Base-by-base conservation (phyloP, 2,329 filamentous ascomycete genomes). In the Aspergillus aculeatus region DNA sequence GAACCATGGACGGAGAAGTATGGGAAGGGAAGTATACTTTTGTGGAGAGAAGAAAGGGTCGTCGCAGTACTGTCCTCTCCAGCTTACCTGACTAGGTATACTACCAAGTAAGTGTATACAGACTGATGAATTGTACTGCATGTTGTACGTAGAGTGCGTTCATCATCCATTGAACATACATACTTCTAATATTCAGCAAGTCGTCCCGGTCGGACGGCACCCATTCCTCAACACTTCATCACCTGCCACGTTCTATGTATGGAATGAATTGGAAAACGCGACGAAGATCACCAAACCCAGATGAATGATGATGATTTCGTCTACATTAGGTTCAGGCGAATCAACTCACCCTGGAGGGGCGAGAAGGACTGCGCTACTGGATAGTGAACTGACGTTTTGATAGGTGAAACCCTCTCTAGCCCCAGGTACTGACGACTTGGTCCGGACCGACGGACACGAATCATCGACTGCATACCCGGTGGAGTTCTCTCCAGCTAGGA, bases 401-500 rank as follows among this genome's bases (percentile, higher is more conserved):
- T 63, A 63, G 58, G 60, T 54, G 58, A 35, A 63, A 57, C 58
- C 35, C 54, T 55, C 60, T 44, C 56, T 64, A 66, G 64, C 59
- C 60, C 64, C 64, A 66, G 64, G 64, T 62, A 66, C 64, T 66
- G 57, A 64, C 61, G 58, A 64, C 62, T 64, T 64, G 64, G 60
- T 65, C 63, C 63, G 63, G 63, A 62, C 58, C 59, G 57, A 54
- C 60, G 58, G 60, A 65, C 60, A 65, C 63, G 64, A 65, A 66
- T 66, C 64, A 66, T 65, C 62, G 64, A 64, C 60, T 44, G 54
- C 49, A 50, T 54, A 52, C 50, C 47, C 26, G 55, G 64, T 66
- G 64, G 64, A 61, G 64, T 54, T 49, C 14, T 53, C 57, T 32
- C 49, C 26, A 54, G 58, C 56, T 55, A 41, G 54, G 56, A 58